These are phyloP conservation scores for Sabuloglossum arenarium DNA, from an alignment of 495 filamentous ascomycete species.

Conservation along the genomic window DNA sequence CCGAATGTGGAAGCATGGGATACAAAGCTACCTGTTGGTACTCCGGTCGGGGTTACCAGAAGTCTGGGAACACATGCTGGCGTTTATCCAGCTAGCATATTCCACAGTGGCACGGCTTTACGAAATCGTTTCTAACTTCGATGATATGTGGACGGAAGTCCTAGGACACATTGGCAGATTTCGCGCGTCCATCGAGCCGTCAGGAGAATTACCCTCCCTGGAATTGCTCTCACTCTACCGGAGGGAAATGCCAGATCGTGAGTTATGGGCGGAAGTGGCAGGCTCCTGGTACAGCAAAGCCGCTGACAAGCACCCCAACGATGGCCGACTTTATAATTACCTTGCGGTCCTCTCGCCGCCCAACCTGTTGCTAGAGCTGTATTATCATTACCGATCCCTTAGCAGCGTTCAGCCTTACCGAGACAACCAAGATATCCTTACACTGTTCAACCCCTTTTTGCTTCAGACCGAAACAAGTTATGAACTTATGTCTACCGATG, in stretches of 20 bases:
- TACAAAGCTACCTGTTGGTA: slow-evolving; percentile 58
- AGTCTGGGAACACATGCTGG: slow-evolving; percentile 57
- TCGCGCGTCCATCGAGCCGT: slow-evolving; percentile 66
- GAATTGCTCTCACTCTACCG: no score
- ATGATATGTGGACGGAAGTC: slow-evolving; percentile 83
- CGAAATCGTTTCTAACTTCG: slow-evolving; percentile 54
- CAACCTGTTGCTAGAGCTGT: slow-evolving; percentile 51
- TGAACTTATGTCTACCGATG: slow-evolving; percentile 21
- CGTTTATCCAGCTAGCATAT: slow-evolving; percentile 65
- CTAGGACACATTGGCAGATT: slow-evolving; percentile 58
- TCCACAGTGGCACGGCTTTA: slow-evolving; percentile 60
- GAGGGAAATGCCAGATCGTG: slow-evolving; percentile 47
- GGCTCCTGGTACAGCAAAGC: slow-evolving; percentile 67
- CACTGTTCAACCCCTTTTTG: slow-evolving; percentile 43
- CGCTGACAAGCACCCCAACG: slow-evolving; percentile 43
- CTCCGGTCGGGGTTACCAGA: slow-evolving; percentile 46
- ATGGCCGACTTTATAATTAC: slow-evolving; percentile 68
- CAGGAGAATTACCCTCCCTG: no score
- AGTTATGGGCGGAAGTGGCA: slow-evolving; percentile 59
- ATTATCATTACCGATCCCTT: slow-evolving; percentile 40
- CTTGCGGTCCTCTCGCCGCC: slow-evolving; percentile 63
- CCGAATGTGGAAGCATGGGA: slow-evolving; percentile 69
- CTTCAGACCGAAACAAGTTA: slow-evolving; percentile 15
- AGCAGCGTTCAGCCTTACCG: slow-evolving; percentile 29
- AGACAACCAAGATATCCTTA: slow-evolving; percentile 44